Percentiles rank a stretch among this genome's conserved stretches.
Evolutionary conservation across 371 early-diverging fungal genomes (phyloP).

Genomic region (Mortierella sp.): DNA sequence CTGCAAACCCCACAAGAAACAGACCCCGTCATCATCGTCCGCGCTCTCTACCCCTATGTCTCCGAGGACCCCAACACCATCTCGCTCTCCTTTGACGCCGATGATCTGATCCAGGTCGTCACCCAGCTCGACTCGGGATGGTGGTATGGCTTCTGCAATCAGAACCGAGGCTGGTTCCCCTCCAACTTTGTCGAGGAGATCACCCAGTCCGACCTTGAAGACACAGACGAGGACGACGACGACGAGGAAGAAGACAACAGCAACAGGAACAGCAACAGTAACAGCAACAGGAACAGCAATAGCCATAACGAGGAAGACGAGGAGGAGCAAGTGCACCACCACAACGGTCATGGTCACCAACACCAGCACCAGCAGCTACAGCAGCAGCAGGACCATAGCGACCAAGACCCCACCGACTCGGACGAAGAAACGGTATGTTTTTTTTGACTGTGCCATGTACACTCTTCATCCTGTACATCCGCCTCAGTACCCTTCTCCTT

Average conservation of each 20-base stretch:
- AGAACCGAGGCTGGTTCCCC: slow-evolving; percentile 89
- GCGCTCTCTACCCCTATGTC: slow-evolving; percentile 42
- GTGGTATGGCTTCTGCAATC: slow-evolving; percentile 89
- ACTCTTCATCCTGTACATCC: background rate
- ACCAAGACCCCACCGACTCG: slow-evolving; percentile 6
- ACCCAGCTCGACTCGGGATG: slow-evolving; percentile 89
- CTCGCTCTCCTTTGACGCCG: slow-evolving; percentile 80
- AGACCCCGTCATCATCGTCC: slow-evolving; percentile 39
- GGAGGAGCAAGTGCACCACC: background rate
- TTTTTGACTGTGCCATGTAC: background rate
- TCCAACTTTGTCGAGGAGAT: slow-evolving; percentile 53
- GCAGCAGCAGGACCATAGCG: background rate
- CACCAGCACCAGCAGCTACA: background rate
- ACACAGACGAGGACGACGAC: slow-evolving; percentile 24
- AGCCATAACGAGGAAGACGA: background rate
- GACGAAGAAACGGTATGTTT: slow-evolving; percentile 34
- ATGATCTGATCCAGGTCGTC: slow-evolving; percentile 87
- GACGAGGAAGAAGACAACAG: slow-evolving; percentile 11
- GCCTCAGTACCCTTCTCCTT: background rate
- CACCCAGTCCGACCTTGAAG: slow-evolving; percentile 58
- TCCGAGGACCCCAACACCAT: slow-evolving; percentile 60
- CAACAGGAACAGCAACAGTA: background rate
- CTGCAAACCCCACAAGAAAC: slow-evolving; percentile 42
- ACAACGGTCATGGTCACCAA: background rate
- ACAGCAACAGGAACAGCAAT: background rate